Conservation (phyloP, 106 monocot species). For the Ottelia alismoides region DNA sequence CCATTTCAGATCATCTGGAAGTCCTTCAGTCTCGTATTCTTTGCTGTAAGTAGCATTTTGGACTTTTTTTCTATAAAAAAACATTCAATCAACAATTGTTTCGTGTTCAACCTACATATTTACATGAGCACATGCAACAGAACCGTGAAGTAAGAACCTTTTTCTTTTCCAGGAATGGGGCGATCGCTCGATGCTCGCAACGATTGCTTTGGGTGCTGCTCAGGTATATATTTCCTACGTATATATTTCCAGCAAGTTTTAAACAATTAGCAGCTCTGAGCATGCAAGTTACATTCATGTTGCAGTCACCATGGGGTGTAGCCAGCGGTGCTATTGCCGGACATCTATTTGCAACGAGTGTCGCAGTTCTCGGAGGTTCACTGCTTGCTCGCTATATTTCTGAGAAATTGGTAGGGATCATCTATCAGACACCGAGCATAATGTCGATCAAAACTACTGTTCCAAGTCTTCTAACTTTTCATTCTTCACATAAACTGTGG, state of each 20-base stretch:
- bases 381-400: slow-evolving; percentile 93
- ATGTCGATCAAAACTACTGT: neutral
- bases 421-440: neutral
- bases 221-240: slow-evolving; percentile 34
- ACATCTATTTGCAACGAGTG: slow-evolving; percentile 67
- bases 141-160: too few relatives aligned
- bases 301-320: slow-evolving; percentile 93
- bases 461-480: neutral
- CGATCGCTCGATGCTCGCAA: slow-evolving; percentile 97
- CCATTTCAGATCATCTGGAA: too few relatives aligned
- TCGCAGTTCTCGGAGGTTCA: slow-evolving; percentile 78
- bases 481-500: neutral
- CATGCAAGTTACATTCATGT: neutral
- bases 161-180: slow-evolving; percentile 96
- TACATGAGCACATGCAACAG: too few relatives aligned
- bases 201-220: slow-evolving; percentile 92
- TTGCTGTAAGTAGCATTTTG: too few relatives aligned
- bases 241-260: neutral
- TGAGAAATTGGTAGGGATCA: slow-evolving; percentile 79
- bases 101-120: too few relatives aligned
- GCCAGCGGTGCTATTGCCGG: slow-evolving; percentile 88
- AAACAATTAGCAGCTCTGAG: neutral
- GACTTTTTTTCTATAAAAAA: too few relatives aligned
- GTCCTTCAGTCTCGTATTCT: too few relatives aligned
- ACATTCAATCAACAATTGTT: too few relatives aligned